Percentiles rank a stretch among this genome's conserved stretches.
These are phyloP conservation scores for Colletotrichum sansevieriae DNA, from an alignment of 2,329 filamentous ascomycete genomes.

Conservation along the genomic window DNA sequence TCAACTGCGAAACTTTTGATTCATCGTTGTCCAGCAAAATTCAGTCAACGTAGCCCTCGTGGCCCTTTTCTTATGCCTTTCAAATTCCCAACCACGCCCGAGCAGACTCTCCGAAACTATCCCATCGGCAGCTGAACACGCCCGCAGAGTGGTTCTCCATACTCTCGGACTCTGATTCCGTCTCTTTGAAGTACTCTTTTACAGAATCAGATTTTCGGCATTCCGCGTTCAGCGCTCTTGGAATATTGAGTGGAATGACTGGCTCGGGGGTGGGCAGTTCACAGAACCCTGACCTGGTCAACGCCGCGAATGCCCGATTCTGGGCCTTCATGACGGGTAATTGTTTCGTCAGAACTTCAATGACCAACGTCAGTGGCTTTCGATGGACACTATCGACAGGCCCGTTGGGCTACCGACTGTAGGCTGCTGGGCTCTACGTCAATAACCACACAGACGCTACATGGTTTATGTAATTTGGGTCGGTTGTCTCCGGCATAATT, in stretches of 20 bases:
- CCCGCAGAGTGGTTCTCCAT: background rate
- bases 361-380: constrained; percentile 54
- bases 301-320: constrained; percentile 60
- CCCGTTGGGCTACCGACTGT: constrained; percentile 72
- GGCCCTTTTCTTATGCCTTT: no score
- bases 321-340: constrained; percentile 60
- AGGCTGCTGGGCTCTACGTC: constrained; percentile 66
- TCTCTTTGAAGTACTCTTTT: constrained; percentile 51
- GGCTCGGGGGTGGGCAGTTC: constrained; percentile 55
- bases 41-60: no score
- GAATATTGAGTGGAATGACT: constrained; percentile 59
- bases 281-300: constrained; percentile 56
- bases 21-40: no score
- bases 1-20: no score
- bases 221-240: constrained; percentile 57
- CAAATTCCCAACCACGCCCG: no score
- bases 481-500: constrained; percentile 60
- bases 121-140: no score
- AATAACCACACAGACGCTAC: constrained; percentile 70
- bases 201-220: constrained; percentile 55
- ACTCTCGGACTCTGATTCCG: background rate
- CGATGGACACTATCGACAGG: constrained; percentile 56
- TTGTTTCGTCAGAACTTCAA: constrained; percentile 55
- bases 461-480: constrained; percentile 56
- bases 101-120: background rate